Evolutionary conservation across 768 basidiomycete genomes (phyloP).

Genomic region (Tephrocybe sp.): DNA sequence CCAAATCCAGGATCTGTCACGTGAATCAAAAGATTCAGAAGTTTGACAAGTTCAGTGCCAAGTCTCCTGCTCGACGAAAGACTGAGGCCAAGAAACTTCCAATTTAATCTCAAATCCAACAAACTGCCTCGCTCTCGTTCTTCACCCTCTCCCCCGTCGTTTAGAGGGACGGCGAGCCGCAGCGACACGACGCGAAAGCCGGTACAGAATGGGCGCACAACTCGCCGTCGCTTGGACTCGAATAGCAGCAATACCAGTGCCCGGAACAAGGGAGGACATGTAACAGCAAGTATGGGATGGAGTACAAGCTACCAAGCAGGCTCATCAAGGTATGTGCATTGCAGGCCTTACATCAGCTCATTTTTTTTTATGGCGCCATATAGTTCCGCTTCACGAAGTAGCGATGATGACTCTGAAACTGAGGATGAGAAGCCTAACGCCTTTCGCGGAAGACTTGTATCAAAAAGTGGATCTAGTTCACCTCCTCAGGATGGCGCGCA

Average conservation of each 20-base stretch:
- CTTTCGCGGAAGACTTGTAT: slow-evolving; percentile 42
- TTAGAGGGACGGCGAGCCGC: slow-evolving; percentile 49
- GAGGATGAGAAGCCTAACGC: slow-evolving; percentile 42
- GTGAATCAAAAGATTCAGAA: no score
- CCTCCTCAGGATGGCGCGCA: slow-evolving; percentile 22
- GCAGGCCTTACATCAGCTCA: background rate
- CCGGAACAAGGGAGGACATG: slow-evolving; percentile 19
- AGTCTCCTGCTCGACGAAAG: background rate
- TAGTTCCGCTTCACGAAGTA: slow-evolving; percentile 50
- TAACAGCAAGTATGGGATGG: slow-evolving; percentile 51
- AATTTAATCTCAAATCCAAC: slow-evolving; percentile 22
- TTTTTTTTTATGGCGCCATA: background rate
- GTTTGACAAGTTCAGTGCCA: background rate
- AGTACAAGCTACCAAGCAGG: slow-evolving; percentile 88
- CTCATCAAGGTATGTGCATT: slow-evolving; percentile 63
- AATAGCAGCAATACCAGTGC: slow-evolving; percentile 20
- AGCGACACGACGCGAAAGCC: slow-evolving; percentile 42
- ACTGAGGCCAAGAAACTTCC: background rate
- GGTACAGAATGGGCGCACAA: slow-evolving; percentile 29
- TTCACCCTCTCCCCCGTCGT: slow-evolving; percentile 70
- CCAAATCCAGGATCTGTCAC: no score
- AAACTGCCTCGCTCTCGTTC: slow-evolving; percentile 80
- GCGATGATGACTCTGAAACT: slow-evolving; percentile 57
- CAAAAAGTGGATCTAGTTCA: slow-evolving; percentile 24
- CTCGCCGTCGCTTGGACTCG: slow-evolving; percentile 34